Evolutionary conservation across 2,329 filamentous ascomycete species (phyloP), one percentile per base, ranked within the genome.

Genomic region (Macrophomina pseudophaseolina): DNA sequence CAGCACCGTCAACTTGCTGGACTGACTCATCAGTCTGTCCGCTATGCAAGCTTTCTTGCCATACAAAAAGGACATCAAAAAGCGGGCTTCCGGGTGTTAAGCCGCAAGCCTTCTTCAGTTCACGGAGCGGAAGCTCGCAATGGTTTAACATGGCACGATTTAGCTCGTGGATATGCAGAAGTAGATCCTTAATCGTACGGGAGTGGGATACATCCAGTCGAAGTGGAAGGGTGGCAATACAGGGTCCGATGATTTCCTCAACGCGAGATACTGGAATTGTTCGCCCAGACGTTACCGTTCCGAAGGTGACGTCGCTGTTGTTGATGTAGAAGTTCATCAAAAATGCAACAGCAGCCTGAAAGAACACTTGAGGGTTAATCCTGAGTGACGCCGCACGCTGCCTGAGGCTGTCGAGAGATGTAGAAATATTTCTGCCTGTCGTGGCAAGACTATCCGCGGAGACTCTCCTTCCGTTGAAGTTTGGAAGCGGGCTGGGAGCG

Each of bases 1-100:
- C 94, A 5, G 84, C 77, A 63, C 90, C 88, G 32, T 85, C 83
- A 0, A 86, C 74, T 65, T 93, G 82, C 9, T 73, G 76, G 0
- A 94, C 80, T 12, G 66, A 30, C 69, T 72, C 71, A 71, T 80
- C 73, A 3, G 73, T 69, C n/a, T 74, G 70, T 2, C 70, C 68
- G 16, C 76, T 75, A 1, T 77, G 69, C 18, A 90, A 80, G 0
- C 89, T 91, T 73, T 97, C 90, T 72, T 97, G 94, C 83, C 94
- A 97, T 0, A 94, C 89, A 72, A 97, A 90, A 0, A 97, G 80
- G 0, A 89, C 85, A 70, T 97, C 91, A 71, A 94, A 97, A 0
- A 97, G 78, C 1, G 79, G 78, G 46, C 87, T 83, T 0, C 84
- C 81, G 0, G 87, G 82, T 33, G 83, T 79, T 0, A 90, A 68